These are phyloP conservation scores for Pichia inconspicua DNA, from an alignment of 1,139 yeast species.

Conservation along the genomic window DNA sequence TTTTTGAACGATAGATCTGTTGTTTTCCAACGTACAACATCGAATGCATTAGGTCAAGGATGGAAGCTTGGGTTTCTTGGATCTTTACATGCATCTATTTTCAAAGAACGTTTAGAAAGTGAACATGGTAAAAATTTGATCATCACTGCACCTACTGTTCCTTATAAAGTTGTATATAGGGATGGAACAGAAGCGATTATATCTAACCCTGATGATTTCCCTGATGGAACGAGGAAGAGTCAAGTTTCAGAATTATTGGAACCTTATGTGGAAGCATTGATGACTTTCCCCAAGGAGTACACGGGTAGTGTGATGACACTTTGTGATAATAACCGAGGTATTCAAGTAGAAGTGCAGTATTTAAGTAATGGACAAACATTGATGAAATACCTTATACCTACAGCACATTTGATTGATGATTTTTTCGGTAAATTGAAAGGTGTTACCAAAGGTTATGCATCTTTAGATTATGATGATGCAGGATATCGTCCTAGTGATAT, in stretches of 20 bases:
- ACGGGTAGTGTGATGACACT: constrained; percentile 79
- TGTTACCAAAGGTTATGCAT: constrained; percentile 84
- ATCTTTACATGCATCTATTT: constrained; percentile 89
- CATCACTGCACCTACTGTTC: constrained; percentile 94
- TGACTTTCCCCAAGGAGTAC: constrained; percentile 87
- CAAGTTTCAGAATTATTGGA: constrained; percentile 62
- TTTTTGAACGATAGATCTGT: constrained; percentile 91
- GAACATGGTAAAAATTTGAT: constrained; percentile 92
- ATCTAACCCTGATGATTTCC: constrained; percentile 90
- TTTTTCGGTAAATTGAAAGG: constrained; percentile 92
- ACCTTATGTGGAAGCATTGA: constrained; percentile 84
- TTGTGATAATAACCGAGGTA: constrained; percentile 79
- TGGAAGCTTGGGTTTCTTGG: constrained; percentile 97
- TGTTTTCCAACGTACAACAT: constrained; percentile 79
- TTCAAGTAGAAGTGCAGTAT: constrained; percentile 72
- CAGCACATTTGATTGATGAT: constrained; percentile 87
- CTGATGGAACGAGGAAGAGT: constrained; percentile 42
- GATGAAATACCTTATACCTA: constrained; percentile 71
- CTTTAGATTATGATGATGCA: constrained; percentile 88
- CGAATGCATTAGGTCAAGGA: constrained; percentile 93
- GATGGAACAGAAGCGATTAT: constrained; percentile 60
- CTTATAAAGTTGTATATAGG: constrained; percentile 62
- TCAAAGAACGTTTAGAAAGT: constrained; percentile 80
- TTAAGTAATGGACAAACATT: constrained; percentile 76
- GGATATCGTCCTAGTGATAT: constrained; percentile 78